These are phyloP conservation scores for Chlamydomonas eustigma DNA, from an alignment of 139 green algal genomes.

Conservation along the genomic window DNA sequence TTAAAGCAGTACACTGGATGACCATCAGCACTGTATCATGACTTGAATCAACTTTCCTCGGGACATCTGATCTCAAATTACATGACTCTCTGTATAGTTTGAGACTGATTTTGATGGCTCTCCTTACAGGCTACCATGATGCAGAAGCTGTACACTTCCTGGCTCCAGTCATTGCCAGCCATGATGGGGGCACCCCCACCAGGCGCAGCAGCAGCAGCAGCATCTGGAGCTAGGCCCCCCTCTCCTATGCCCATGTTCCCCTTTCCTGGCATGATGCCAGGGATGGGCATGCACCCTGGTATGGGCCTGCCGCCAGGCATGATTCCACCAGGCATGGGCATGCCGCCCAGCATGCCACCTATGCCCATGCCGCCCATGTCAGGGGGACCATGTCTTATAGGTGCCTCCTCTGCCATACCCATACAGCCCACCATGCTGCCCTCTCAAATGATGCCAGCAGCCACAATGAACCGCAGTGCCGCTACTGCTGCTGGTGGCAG, in stretches of 20 bases:
- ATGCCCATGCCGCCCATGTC: too few relatives aligned
- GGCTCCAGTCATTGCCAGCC: slow-evolving; percentile 30
- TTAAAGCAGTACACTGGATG: not conserved
- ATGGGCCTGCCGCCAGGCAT: slow-evolving; percentile 5
- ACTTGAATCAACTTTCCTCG: too few relatives aligned
- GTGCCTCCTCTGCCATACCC: not conserved
- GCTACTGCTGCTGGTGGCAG: not conserved
- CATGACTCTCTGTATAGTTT: too few relatives aligned
- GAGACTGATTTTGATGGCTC: too few relatives aligned
- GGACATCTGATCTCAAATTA: too few relatives aligned
- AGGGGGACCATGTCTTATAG: not conserved
- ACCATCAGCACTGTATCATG: not conserved
- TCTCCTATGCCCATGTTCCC: not conserved
- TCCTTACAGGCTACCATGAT: slow-evolving; percentile 14
- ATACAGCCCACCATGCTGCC: not conserved
- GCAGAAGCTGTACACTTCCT: slow-evolving; percentile 25
- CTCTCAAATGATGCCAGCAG: too few relatives aligned
- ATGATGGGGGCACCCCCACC: slow-evolving; percentile 19
- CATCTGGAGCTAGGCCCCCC: too few relatives aligned
- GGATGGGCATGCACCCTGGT: slow-evolving; percentile 7
- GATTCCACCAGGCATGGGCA: slow-evolving; percentile 8
- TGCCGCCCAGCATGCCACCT: not conserved
- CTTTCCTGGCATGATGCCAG: not conserved
- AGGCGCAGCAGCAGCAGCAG: slow-evolving; percentile 2
- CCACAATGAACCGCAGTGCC: not conserved